A percentile compares a stretch with the other conserved stretches of the same genome.
Evolutionary conservation across 164 flowering plant species (phyloP).

Genomic region (Nymphaea colorata): DNA sequence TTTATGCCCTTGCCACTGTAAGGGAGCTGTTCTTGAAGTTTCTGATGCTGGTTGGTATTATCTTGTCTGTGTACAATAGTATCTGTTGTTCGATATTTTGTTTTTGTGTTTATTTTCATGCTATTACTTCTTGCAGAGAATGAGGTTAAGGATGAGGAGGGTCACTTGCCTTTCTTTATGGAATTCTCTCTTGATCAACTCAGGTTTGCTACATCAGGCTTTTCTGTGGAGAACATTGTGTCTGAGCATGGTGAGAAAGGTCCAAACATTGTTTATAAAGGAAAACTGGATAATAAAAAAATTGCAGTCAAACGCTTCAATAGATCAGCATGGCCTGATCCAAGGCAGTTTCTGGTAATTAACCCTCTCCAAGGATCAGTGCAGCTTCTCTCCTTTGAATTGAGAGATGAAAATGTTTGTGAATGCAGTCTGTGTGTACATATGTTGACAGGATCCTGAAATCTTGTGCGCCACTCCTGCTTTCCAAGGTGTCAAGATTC

Average conservation of each 20-base stretch:
- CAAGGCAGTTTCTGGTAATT: constrained; percentile 72
- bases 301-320: constrained; percentile 84
- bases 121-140: constrained; percentile 25
- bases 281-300: constrained; percentile 67
- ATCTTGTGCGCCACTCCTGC: no score
- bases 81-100: not conserved
- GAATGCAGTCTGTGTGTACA: no score
- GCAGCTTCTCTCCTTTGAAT: no score
- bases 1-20: constrained; percentile 36
- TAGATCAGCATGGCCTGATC: constrained; percentile 86
- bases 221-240: constrained; percentile 82
- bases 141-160: constrained; percentile 36
- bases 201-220: constrained; percentile 77
- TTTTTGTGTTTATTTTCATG: constrained; percentile 1
- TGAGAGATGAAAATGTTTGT: no score
- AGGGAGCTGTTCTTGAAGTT: constrained; percentile 31
- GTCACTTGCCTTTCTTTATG: constrained; percentile 48
- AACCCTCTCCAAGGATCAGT: no score
- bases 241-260: constrained; percentile 98
- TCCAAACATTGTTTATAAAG: constrained; percentile 91
- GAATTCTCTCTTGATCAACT: constrained; percentile 71
- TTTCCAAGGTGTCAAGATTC: no score
- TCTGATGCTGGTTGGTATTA: constrained; percentile 33
- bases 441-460: no score
- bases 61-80: not conserved